Evolutionary conservation across 495 filamentous ascomycete species (phyloP).

Genomic region (Penicillium canescens): DNA sequence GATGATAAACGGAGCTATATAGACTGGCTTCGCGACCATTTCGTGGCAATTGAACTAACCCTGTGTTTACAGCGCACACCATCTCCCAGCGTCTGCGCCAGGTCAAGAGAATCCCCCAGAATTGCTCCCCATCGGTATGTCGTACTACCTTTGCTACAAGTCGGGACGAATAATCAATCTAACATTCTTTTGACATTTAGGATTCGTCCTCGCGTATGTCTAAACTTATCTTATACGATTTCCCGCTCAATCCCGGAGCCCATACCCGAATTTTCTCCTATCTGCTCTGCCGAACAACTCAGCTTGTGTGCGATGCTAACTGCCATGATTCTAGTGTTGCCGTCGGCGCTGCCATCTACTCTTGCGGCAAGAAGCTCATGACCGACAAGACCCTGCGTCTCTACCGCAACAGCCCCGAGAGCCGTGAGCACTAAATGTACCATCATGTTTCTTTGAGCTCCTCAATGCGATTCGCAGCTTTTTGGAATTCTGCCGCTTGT

Average conservation of each 20-base stretch:
- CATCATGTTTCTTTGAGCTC: conserved; percentile 37
- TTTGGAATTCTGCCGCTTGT: conserved; percentile 33
- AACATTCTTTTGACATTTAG: conserved; percentile 45
- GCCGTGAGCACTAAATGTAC: conserved; percentile 50
- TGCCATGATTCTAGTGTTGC: conserved; percentile 52
- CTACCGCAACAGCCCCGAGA: conserved; percentile 49
- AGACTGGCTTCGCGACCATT: not conserved
- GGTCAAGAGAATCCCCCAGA: conserved; percentile 85
- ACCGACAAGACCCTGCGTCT: conserved; percentile 93
- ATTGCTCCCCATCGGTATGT: conserved; percentile 90
- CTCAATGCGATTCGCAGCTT: conserved; percentile 33
- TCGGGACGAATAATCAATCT: conserved; percentile 10
- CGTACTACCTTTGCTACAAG: not conserved
- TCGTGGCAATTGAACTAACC: conserved; percentile 30
- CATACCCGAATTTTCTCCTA: conserved; percentile 15
- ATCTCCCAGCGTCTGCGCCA: conserved; percentile 92
- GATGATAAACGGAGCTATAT: conserved; percentile 12
- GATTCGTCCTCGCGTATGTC: conserved; percentile 76
- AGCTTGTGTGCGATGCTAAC: conserved; percentile 22
- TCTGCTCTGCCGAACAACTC: conserved; percentile 4
- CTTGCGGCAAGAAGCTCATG: conserved; percentile 74
- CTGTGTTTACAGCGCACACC: conserved; percentile 72
- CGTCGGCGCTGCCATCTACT: conserved; percentile 74
- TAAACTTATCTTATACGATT: conserved; percentile 13
- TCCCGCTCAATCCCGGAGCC: conserved; percentile 17